Evolutionary conservation across 2,329 filamentous ascomycete species (phyloP), one percentile per base, ranked within the genome.

Genomic region (Ophiobolus disseminans): DNA sequence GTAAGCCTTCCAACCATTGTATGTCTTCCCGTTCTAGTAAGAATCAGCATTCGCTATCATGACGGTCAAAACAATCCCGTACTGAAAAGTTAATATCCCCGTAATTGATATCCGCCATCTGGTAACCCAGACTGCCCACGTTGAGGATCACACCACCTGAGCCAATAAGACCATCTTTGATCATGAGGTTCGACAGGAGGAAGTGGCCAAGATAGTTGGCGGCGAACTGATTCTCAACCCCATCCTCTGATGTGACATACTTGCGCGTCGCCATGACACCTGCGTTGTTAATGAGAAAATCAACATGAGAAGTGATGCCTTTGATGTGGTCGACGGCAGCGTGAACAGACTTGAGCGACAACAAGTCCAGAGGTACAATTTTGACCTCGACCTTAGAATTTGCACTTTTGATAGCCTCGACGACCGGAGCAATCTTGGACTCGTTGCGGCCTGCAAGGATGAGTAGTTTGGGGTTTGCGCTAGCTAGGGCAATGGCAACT

Each of bases 201-300:
- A 80, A 80, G 23, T 81, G 76, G 0, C 77, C 76, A 10, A 82
- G 50, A 50, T 82, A 75, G 59, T 82, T 82, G 16, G 75, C 73
- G 6, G 74, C 78, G 2, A 79, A 72, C 45, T 79, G 60, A 2
- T 60, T 40, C 47, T 76, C 74, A 32, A 75, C 60, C 1, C 73
- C 73, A 30, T 76, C 71, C 2, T 62, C 50, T 38, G 55, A 63
- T 4, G n/a, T n/a, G n/a, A n/a, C n/a, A n/a, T n/a, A n/a, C n/a
- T n/a, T n/a, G n/a, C n/a, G n/a, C n/a, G n/a, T n/a, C n/a, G n/a
- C n/a, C n/a, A n/a, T n/a, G n/a, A n/a, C n/a, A n/a, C n/a, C n/a
- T n/a, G n/a, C n/a, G n/a, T n/a, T n/a, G n/a, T n/a, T n/a, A n/a
- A n/a, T n/a, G n/a, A n/a, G n/a, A n/a, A n/a, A n/a, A n/a, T n/a